Base-by-base conservation (phyloP, 441 rosid species). In the Melastoma candidum region DNA sequence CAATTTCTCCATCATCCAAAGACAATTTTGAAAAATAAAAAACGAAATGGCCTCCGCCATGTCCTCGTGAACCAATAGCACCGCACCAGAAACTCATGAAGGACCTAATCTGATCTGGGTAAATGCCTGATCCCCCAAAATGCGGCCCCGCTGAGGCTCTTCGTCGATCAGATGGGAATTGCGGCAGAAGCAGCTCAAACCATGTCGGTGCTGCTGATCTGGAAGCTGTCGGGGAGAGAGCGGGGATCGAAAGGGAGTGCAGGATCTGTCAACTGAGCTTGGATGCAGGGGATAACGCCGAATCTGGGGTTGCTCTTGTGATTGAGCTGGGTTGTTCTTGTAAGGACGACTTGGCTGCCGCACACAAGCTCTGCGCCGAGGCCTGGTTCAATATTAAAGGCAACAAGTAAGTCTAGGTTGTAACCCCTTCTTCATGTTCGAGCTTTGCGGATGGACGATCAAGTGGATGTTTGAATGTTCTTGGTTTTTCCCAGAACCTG, bases 321-420 rank as follows among this genome's bases (percentile, higher is more conserved):
- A 72, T 76, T 39, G 75, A 67, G 58, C 49, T 76, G 54, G 80
- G 77, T 3, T 76, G 80, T 65, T 72, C 77, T 14, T 76, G 80
- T 61, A 75, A 75, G 59, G 71, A 59, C 36, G 77, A 75, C 71
- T 61, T 75, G 71, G 77, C 80, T 51, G 77, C 75, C 57, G 74
- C 80, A 0, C 80, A 75, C 47, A 72, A 58, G 43, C 77, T 71
- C 12, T 75, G 80, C 65, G 80, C 80, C 47, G 77, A 75, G 49
- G 71, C 75, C 51, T 75, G 80, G 80, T 72, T 72, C 75, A 72
- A 72, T 56, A 72, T 75, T 32, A 75, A 65, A 46, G 80, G 80
- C 49, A 69, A 75, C 75, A 69, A 61, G 80, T 76, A 57, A 67
- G 71, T 67, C 24, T 22, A 24, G 44, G n/a, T 3, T 5, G 1